Evolutionary conservation across 352 stramenopile genomes (phyloP), one percentile per base, ranked within the genome.

Genomic region (Pythium monospermum): DNA sequence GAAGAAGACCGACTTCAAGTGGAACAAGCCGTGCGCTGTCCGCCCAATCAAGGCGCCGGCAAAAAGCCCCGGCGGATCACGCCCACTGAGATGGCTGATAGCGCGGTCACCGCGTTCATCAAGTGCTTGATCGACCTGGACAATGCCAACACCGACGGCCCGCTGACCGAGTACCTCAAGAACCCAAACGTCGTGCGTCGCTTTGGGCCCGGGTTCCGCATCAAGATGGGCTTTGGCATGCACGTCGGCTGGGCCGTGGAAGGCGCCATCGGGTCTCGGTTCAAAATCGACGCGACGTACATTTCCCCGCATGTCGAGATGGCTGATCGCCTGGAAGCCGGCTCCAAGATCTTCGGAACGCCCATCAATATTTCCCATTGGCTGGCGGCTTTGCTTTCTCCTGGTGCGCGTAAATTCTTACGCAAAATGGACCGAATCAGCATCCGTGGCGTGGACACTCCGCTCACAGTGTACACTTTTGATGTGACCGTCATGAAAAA

Each of bases 261-360:
- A 70, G 95, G 95, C 12, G 95, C 94, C 3, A 98, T 99, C 53
- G 94, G 94, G 31, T 98, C 91, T 13, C 77, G 90, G 13, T 85
- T 86, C 53, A 99, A 99, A 59, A 96, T 99, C 55, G 95, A 99
- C 61, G 94, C 93, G n/a, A 98, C 94, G 15, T 98, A 98, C 59
- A 95, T 99, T 47, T 97, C 87, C 6, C 90, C 95, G 22, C 88
- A 97, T 47, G 94, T 98, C 11, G 94, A 98, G 51, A 89, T 91
- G 73, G 83, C 91, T 8, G 94, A 98, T 50, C 92, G 88, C 16
- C 72, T 99, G 5, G 93, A 99, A 65, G 93, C 87, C 6, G 91
- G 77, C 0, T 98, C 95, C 35, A 98, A 98, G 61, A 95, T 94
- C 30, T 98, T 94, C 48, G 66, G 59, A 33, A 88, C 80, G 6